Percentiles rank a stretch among this genome's conserved stretches.
phyloP scores from a whole-genome alignment of 495 filamentous ascomycete species.

The Cudoniella acicularis region DNA sequence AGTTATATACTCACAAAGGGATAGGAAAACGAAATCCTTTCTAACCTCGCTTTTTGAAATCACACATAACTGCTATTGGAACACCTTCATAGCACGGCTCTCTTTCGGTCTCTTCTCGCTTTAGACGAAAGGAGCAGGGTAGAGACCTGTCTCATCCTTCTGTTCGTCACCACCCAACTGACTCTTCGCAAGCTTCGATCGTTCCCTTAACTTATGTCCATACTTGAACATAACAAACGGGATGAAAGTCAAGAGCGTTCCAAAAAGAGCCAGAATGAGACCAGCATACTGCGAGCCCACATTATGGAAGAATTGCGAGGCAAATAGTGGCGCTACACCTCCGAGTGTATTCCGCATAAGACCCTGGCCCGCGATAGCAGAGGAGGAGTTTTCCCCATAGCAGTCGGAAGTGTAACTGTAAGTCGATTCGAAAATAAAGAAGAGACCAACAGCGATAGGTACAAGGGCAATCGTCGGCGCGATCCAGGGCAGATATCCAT shows the following conservation, averaged over 20 bases:
- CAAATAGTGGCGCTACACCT: slow-evolving; percentile 26
- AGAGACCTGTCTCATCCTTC: slow-evolving; percentile 7
- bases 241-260: slow-evolving; percentile 37
- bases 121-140: slow-evolving; percentile 9
- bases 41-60: background rate
- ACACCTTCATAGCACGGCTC: background rate
- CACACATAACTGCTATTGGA: too few relatives aligned
- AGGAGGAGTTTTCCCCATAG: slow-evolving; percentile 40
- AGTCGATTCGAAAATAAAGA: slow-evolving; percentile 51
- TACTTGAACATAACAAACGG: slow-evolving; percentile 38
- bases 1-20: too few relatives aligned
- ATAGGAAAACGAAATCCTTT: too few relatives aligned
- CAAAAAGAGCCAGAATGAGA: slow-evolving; percentile 37
- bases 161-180: slow-evolving; percentile 13
- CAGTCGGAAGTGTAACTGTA: slow-evolving; percentile 25
- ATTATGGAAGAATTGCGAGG: slow-evolving; percentile 20
- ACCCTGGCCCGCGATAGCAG: slow-evolving; percentile 26
- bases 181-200: slow-evolving; percentile 16
- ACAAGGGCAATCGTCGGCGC: slow-evolving; percentile 59
- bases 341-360: slow-evolving; percentile 25
- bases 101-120: too few relatives aligned
- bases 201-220: slow-evolving; percentile 36
- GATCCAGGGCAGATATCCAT: slow-evolving; percentile 65
- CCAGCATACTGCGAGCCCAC: slow-evolving; percentile 38
- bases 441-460: slow-evolving; percentile 71